Conservation (phyloP, 129 eudicot species). For the Erigeron canadensis region DNA sequence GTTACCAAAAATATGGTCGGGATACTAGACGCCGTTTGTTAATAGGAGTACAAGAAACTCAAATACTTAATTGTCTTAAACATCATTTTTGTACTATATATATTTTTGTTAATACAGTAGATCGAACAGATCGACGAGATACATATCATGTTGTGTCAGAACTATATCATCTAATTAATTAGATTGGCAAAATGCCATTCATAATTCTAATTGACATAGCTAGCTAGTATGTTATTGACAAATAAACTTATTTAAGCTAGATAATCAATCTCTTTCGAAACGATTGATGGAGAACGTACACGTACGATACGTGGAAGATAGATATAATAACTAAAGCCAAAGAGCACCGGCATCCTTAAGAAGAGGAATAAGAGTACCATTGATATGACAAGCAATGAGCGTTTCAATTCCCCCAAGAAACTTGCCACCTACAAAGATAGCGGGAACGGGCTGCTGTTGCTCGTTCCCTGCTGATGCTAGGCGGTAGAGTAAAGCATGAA, state of each 20-base stretch:
- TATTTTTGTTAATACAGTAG: too few relatives aligned
- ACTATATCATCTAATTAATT: not conserved
- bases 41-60: too few relatives aligned
- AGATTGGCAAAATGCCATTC: not conserved
- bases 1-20: too few relatives aligned
- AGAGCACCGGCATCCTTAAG: conserved; percentile 94
- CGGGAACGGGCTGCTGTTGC: conserved; percentile 55
- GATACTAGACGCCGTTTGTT: too few relatives aligned
- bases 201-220: not conserved
- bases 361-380: conserved; percentile 86
- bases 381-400: conserved; percentile 78
- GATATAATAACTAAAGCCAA: conserved; percentile 94
- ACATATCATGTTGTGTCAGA: not conserved
- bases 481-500: conserved; percentile 53
- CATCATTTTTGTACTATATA: too few relatives aligned
- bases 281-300: too few relatives aligned
- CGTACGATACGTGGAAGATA: too few relatives aligned
- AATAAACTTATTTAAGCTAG: conserved; percentile 7
- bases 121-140: too few relatives aligned
- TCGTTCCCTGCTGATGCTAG: conserved; percentile 40
- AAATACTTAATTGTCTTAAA: not conserved
- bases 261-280: not conserved
- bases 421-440: conserved; percentile 85
- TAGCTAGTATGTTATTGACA: not conserved
- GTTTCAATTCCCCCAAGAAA: conserved; percentile 81